Evolutionary conservation across 345 rosid species (phyloP).

Genomic region (Moricandia moricandioides): DNA sequence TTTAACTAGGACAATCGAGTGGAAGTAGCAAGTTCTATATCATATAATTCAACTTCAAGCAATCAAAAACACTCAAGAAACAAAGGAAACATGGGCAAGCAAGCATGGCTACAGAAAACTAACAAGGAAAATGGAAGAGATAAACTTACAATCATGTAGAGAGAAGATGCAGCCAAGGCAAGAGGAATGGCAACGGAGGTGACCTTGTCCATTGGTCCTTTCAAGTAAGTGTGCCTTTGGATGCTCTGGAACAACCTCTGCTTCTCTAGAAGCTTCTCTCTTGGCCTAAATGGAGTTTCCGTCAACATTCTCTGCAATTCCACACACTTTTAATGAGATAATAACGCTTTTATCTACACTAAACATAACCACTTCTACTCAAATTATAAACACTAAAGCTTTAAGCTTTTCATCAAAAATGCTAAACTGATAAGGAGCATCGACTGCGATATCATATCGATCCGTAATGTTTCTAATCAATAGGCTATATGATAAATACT

Average conservation of each 20-base stretch:
- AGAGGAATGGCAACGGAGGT: conserved; percentile 85
- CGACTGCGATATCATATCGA: neutral
- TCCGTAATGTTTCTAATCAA: neutral
- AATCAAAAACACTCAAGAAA: neutral
- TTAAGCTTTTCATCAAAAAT: neutral
- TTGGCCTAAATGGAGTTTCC: conserved; percentile 71
- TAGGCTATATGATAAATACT: neutral
- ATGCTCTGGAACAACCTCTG: conserved; percentile 75
- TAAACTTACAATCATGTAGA: conserved; percentile 71
- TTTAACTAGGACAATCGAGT: neutral
- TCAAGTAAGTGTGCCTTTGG: conserved; percentile 75
- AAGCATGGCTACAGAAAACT: neutral
- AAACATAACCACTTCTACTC: neutral
- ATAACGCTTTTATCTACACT: neutral
- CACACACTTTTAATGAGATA: neutral
- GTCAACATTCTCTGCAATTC: conserved; percentile 51
- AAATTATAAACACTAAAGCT: neutral
- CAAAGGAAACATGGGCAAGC: neutral
- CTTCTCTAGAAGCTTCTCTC: conserved; percentile 80
- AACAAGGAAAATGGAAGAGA: neutral
- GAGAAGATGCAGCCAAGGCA: conserved; percentile 56
- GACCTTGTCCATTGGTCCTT: conserved; percentile 78
- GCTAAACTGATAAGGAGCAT: neutral
- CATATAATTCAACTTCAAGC: neutral
- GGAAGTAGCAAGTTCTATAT: neutral